These are phyloP conservation scores for Apocynum venetum DNA, from an alignment of 257 asterid species.

Conservation along the genomic window DNA sequence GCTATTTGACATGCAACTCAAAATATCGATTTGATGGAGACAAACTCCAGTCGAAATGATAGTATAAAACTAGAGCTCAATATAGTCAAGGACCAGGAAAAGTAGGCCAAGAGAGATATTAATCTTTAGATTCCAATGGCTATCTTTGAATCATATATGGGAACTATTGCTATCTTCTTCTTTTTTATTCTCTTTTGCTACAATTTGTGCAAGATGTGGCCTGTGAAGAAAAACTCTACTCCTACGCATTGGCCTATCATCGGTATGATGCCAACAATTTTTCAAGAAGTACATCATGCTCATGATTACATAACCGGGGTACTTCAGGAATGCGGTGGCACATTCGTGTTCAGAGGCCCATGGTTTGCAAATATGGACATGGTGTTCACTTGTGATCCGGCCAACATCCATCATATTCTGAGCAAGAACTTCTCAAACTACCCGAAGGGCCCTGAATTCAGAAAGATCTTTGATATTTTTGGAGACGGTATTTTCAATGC, in stretches of 20 bases:
- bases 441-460: conserved; percentile 16
- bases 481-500: conserved; percentile 16
- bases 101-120: background rate
- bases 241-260: background rate
- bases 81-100: background rate
- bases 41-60: no score
- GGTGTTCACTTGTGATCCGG: conserved; percentile 9
- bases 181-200: background rate
- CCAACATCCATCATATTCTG: conserved; percentile 8
- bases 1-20: no score
- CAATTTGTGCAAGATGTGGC: background rate
- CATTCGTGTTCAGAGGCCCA: background rate
- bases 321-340: conserved; percentile 8
- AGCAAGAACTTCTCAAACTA: conserved; percentile 14
- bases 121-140: background rate
- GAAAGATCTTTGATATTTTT: conserved; percentile 6
- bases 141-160: background rate
- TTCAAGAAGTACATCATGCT: background rate
- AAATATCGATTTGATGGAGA: no score
- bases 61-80: background rate
- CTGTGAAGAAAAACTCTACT: background rate
- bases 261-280: conserved; percentile 1
- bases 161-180: background rate
- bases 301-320: conserved; percentile 3
- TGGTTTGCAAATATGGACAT: conserved; percentile 9